A percentile compares a stretch with the other conserved stretches of the same genome.
phyloP scores from a whole-genome alignment of 208 protist genomes.

The Leishmania turanica region DNA sequence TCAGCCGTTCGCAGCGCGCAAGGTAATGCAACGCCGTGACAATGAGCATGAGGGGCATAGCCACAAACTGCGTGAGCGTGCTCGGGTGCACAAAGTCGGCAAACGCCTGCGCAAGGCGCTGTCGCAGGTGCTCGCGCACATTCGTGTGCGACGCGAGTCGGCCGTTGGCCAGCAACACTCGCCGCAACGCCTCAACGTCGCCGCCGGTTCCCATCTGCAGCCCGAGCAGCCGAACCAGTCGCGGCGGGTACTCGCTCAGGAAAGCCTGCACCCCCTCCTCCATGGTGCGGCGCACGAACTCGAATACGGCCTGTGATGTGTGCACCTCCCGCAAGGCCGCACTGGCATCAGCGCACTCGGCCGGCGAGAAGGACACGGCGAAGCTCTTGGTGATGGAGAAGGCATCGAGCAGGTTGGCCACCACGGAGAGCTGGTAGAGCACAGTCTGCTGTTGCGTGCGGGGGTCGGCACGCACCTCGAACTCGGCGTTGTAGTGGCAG shows the following conservation, averaged over 20 bases:
- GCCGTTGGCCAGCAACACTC: conserved; percentile 49
- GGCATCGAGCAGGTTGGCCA: conserved; percentile 53
- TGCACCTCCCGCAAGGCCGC: conserved; percentile 42
- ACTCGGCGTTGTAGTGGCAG: conserved; percentile 84
- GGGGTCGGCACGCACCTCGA: conserved; percentile 45
- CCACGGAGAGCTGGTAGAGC: conserved; percentile 65
- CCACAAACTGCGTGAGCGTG: conserved; percentile 25
- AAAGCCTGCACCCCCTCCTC: conserved; percentile 55
- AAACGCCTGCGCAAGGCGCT: conserved; percentile 30
- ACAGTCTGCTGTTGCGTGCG: conserved; percentile 51
- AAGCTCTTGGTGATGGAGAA: conserved; percentile 60
- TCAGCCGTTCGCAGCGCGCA: conserved; percentile 27
- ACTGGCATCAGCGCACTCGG: conserved; percentile 26
- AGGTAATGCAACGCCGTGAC: conserved; percentile 53
- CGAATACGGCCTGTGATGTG: conserved; percentile 16
- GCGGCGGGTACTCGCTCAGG: conserved; percentile 39
- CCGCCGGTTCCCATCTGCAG: conserved; percentile 58
- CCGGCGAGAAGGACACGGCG: conserved; percentile 35
- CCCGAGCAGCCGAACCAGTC: conserved; percentile 31
- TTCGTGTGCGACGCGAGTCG: conserved; percentile 37
- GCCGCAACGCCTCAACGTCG: conserved; percentile 33
- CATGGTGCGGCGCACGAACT: conserved; percentile 51
- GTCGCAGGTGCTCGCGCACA: conserved; percentile 51
- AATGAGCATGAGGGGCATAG: conserved; percentile 75
- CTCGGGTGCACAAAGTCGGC: conserved; percentile 27